Base-by-base conservation (phyloP, 1,139 yeast species). In the Lizanozyma gosingica region DNA sequence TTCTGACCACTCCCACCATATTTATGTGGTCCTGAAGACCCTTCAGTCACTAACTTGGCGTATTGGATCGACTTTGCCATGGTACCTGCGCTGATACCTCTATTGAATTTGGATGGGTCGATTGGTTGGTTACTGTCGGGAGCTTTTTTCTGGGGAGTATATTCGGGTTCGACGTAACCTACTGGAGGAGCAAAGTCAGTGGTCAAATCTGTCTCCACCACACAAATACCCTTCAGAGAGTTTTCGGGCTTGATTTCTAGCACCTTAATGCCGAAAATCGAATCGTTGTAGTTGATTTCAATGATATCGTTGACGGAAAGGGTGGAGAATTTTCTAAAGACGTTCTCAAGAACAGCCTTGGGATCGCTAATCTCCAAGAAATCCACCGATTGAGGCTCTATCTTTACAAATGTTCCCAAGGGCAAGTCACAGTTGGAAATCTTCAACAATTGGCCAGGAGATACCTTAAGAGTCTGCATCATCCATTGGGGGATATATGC, bases 131-230 rank as follows among this genome's bases (percentile, higher is more conserved):
- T 0, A 63, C 50, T 2, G 76, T 67, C 50, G 0, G 46, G 48
- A 34, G 42, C 45, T n/a, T 58, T 52, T 4, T 52, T 55, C 39
- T 55, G 52, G 4, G 73, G 73, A 38, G 55, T 63, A 48, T 78
- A 78, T 49, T 79, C 83, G 1, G 95, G 95, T 56, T 92, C 98
- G 22, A 86, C 96, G 55, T 94, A 94, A 0, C 99, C 99, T 3
- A 92, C 96, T 0, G 98, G 99, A 3, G 98, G 95, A 2, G 97
- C 98, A 66, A 94, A 94, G 56, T 94, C 99, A 0, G 97, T 95
- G 46, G 86, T 95, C 48, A 94, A 72, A 65, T 94, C 98, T 0
- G 98, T 94, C 56, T 94, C 99, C 29, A 94, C 88, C 16, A 92
- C 97, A 68, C 97, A 92, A 15, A 92, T 81, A 45, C 95, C 84